A percentile compares a stretch with the other conserved stretches of the same genome.
phyloP scores from a whole-genome alignment of 1,139 yeast species.

The Yamadazyma triangularis region DNA sequence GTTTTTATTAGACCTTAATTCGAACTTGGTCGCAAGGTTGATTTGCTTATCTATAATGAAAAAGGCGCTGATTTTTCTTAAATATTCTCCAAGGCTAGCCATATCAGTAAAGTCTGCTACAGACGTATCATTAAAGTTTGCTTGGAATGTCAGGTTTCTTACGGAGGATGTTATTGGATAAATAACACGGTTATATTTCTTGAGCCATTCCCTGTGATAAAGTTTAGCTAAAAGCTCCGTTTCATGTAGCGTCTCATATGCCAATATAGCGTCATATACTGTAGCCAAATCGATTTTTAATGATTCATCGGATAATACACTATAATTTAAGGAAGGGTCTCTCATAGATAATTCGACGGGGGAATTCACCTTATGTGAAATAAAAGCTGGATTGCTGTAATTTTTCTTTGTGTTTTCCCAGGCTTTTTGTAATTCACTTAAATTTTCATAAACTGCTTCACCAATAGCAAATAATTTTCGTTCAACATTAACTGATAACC shows the following conservation, averaged over 20 bases:
- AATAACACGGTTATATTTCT: constrained; percentile 68
- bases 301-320: constrained; percentile 41
- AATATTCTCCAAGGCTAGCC: constrained; percentile 43
- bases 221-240: constrained; percentile 54
- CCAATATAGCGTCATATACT: constrained; percentile 77
- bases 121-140: constrained; percentile 13
- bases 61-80: constrained; percentile 69
- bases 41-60: constrained; percentile 71
- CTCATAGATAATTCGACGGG: constrained; percentile 78
- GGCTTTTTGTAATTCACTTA: constrained; percentile 48
- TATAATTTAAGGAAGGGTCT: constrained; percentile 44
- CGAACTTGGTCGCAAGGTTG: constrained; percentile 51
- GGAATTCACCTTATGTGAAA: constrained; percentile 70
- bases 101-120: constrained; percentile 19
- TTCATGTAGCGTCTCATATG: constrained; percentile 71
- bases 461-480: constrained; percentile 62
- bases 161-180: constrained; percentile 52
- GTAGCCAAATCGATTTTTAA: constrained; percentile 59
- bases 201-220: constrained; percentile 68
- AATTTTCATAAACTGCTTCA: constrained; percentile 49
- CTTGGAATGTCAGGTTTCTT: constrained; percentile 9
- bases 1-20: constrained; percentile 49
- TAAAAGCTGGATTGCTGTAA: constrained; percentile 32
- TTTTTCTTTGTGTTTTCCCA: constrained; percentile 48
- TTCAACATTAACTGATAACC: constrained; percentile 64